These are phyloP conservation scores for Sphaerulina populicola DNA, from an alignment of 2,329 filamentous ascomycete genomes.

Conservation along the genomic window DNA sequence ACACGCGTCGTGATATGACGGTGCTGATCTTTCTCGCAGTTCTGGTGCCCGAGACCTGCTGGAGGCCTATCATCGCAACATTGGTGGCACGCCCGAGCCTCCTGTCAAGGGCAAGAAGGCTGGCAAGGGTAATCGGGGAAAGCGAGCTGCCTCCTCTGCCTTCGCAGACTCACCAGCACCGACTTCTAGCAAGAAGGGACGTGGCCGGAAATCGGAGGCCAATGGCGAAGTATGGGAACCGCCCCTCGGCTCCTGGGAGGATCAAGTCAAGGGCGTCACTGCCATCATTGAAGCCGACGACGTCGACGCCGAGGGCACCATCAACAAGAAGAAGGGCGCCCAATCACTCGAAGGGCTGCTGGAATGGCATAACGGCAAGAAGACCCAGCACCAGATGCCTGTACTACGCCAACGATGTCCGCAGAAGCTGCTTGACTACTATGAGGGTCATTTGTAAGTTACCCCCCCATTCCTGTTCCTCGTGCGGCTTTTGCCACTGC, in stretches of 20 bases:
- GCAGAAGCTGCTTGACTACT: constrained; percentile 49
- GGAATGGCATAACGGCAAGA: constrained; percentile 64
- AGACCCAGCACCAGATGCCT: constrained; percentile 62
- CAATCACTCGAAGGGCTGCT: constrained; percentile 58
- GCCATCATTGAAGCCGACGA: constrained; percentile 56
- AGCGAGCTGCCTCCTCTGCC: constrained; percentile 16
- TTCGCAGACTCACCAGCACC: constrained; percentile 25
- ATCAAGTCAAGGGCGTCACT: constrained; percentile 61
- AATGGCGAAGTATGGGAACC: constrained; percentile 50
- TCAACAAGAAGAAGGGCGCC: constrained; percentile 29
- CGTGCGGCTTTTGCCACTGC: constrained; percentile 4
- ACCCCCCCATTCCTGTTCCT: constrained; percentile 1
- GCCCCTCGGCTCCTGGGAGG: constrained; percentile 68
- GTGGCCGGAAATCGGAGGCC: constrained; percentile 22
- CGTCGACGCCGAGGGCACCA: constrained; percentile 15
- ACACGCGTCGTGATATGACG: background rate
- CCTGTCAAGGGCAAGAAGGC: constrained; percentile 32
- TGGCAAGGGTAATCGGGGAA: constrained; percentile 18
- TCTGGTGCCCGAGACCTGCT: constrained; percentile 47
- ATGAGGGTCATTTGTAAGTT: constrained; percentile 35
- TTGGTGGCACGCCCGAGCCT: constrained; percentile 52
- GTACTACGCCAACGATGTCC: constrained; percentile 68
- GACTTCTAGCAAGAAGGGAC: constrained; percentile 20
- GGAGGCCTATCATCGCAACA: constrained; percentile 52
- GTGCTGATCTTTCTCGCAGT: constrained; percentile 9